A percentile compares a stretch with the other conserved stretches of the same genome.
Evolutionary conservation across 345 rosid genomes (phyloP).

Genomic region (Linum lewisii): DNA sequence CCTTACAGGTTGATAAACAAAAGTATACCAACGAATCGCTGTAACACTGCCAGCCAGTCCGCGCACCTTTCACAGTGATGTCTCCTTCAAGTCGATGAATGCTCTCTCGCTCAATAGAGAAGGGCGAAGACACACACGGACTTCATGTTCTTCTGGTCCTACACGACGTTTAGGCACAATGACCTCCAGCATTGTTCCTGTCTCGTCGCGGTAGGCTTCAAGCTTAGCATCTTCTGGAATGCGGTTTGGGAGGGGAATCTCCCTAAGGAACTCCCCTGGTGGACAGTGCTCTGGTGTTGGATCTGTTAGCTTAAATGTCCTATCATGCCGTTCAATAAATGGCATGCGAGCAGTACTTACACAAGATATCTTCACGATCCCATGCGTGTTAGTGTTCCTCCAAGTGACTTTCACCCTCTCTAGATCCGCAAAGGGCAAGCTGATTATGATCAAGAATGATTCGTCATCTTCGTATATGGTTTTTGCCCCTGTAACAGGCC

Average conservation of each 20-base stretch:
- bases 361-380: conserved; percentile 78
- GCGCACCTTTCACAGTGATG: conserved; percentile 9
- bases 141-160: conserved; percentile 94
- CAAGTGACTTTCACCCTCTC: conserved; percentile 79
- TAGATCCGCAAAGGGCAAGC: conserved; percentile 77
- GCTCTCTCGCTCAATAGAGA: neutral
- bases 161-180: conserved; percentile 63
- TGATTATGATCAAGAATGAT: conserved; percentile 58
- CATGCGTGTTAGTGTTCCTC: conserved; percentile 61
- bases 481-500: conserved; percentile 86
- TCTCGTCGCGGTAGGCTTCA: conserved; percentile 67
- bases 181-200: conserved; percentile 66
- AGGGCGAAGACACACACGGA: conserved; percentile 31
- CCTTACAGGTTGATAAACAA: neutral
- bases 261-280: conserved; percentile 75
- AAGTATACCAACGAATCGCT: neutral
- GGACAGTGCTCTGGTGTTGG: conserved; percentile 92
- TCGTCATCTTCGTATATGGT: conserved; percentile 70
- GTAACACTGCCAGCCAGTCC: neutral
- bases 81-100: conserved; percentile 1
- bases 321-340: conserved; percentile 57
- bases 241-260: conserved; percentile 60
- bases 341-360: conserved; percentile 69
- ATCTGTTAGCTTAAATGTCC: conserved; percentile 88
- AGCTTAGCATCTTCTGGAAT: conserved; percentile 84